Evolutionary conservation across 2,329 filamentous ascomycete genomes (phyloP), one percentile per base, ranked within the genome.

Genomic region (Aureobasidium sp.): DNA sequence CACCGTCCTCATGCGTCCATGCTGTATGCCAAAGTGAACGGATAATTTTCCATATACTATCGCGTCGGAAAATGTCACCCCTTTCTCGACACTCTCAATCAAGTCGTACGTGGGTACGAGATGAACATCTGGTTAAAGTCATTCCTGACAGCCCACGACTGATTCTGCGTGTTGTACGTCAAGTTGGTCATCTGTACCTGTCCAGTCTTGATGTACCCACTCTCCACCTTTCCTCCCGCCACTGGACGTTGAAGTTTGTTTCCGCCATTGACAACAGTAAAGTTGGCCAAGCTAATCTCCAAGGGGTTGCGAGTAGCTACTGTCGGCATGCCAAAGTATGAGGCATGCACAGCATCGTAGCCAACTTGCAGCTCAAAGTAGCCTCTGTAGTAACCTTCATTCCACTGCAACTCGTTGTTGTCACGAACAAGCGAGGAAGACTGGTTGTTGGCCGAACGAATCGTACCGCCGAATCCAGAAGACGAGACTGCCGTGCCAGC

Each of bases 321-420:
- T 1, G 78, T 83, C 1, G 84, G 84, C 66, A 78, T 67, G 35
- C 83, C 86, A 65, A 84, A 90, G 71, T 81, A 90, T 11, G 77
- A 74, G 0, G 86, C 86, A 17, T 79, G 73, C 0, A 87, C 75
- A 33, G 77, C 72, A 9, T 84, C 75, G 11, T 79, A 74, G 10
- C 74, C 77, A 61, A 88, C 75, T 49, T 79, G 77, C 46, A 89
- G 74, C 67, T 86, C 80, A 64, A 84, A 88, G 73, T 90, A 90
- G 1, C 87, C 87, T 15, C 86, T 78, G 70, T 88, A 89, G 68
- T 86, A 89, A 5, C 83, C 72, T 60, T 89, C 86, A 65, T 85
- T 81, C 87, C 86, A 90, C 68, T 87, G 83, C 57, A 90, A 74
- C 69, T 86, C 84, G 1, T 74, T 71, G 69, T 88, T 89, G 23